Base-by-base conservation (phyloP, 2,329 filamentous ascomycete genomes). In the Leptographium radiaticola region DNA sequence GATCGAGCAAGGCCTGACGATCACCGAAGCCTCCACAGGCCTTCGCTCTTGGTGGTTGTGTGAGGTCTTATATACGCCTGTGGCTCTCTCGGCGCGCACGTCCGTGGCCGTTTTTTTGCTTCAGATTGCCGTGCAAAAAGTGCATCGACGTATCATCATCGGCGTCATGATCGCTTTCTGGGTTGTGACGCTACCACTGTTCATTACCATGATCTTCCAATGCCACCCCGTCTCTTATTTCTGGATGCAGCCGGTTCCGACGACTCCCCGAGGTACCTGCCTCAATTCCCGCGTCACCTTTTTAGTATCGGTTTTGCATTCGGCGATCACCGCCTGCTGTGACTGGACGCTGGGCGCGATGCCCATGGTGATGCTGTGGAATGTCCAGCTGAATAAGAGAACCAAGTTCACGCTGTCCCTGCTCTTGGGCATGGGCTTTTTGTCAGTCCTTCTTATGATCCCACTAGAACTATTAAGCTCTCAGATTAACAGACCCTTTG, bases 351-450 rank as follows among this genome's bases (percentile, higher is more conserved):
- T 78, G 13, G 75, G 71, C 2, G 60, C 75, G 4, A 61, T 80
- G 6, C 76, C 77, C 0, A 67, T 77, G 8, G 69, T 70, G 13
- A 69, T 80, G 42, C 65, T 80, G 0, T 77, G 74, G 72, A 64
- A 71, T 20, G 66, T 78, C 39, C 70, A 73, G 55, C 74, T 79
- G 64, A 71, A 71, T 44, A 62, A 62, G 42, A 66, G 67, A 40
- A 74, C 71, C 4, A 78, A 77, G 59, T 52, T 70, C 7, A 65
- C 70, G 16, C 66, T 79, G 33, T 70, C 68, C 6, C 59, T 70
- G 3, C 68, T 80, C 49, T 62, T 80, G 3, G 68, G 72, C 43
- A 70, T 79, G 64, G 76, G 70, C 13, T 69, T 75, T 55, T 61
- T 78, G 74, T 77, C 64, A 62, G 68, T 31, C 13, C 10, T 31